Conservation (phyloP, 1,139 yeast genomes). For the Sugiyamaella paludigena region DNA sequence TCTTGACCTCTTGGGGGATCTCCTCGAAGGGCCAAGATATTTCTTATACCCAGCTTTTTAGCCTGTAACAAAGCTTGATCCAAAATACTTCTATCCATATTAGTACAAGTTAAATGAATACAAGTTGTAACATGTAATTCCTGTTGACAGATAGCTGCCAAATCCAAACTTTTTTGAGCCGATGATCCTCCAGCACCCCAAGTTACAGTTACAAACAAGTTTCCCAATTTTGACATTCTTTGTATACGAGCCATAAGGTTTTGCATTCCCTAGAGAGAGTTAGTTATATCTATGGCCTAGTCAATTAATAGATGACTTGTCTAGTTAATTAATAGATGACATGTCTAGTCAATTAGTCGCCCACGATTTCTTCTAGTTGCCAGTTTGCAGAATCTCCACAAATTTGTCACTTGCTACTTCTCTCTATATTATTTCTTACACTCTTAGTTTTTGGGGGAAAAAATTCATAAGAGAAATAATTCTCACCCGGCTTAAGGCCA, state of each 20-base stretch:
- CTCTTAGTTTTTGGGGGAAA: constrained; percentile 95
- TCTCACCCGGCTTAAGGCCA: constrained; percentile 49
- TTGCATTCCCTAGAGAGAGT: constrained; percentile 55
- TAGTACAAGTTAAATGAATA: constrained; percentile 93
- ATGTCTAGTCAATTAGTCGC: no score
- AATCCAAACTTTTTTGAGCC: constrained; percentile 76
- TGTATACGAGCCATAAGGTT: constrained; percentile 81
- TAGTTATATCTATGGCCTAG: background rate
- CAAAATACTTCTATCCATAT: constrained; percentile 71
- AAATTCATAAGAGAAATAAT: constrained; percentile 84
- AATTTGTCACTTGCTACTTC: no score
- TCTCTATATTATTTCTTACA: constrained; percentile 40
- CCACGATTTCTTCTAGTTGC: no score
- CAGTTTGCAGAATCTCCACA: no score
- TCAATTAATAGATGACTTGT: no score
- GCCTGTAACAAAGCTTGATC: constrained; percentile 77
- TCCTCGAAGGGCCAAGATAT: constrained; percentile 89
- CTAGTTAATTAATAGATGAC: no score
- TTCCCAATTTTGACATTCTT: constrained; percentile 86
- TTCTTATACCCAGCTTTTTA: constrained; percentile 71
- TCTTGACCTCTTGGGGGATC: constrained; percentile 91
- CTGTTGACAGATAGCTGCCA: constrained; percentile 74
- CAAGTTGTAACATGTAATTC: constrained; percentile 82
- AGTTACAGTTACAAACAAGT: constrained; percentile 86
- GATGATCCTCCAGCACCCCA: constrained; percentile 99